Evolutionary conservation across 2,329 filamentous ascomycete genomes (phyloP), one percentile per base, ranked within the genome.

Genomic region (Trichoderma hamatum): DNA sequence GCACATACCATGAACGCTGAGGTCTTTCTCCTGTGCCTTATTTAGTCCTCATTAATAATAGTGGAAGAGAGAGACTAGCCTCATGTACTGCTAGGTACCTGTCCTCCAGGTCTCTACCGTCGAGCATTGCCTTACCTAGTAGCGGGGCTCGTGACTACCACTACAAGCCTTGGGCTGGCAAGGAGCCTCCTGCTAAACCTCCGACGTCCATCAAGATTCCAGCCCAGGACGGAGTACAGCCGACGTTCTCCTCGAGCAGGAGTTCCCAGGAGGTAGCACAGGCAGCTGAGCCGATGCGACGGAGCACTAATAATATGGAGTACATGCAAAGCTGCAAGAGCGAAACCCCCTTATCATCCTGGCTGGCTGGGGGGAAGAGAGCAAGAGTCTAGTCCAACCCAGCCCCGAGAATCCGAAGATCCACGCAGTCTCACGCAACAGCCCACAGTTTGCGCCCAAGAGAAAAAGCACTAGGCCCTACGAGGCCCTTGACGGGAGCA

Each of bases 381-480:
- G 13, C 39, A 62, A 9, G 26, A 30, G 52, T 55, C 52, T 24
- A 24, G 46, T 43, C 39, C 39, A 43, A 26, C 30, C 46, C 60
- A 63, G 60, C 60, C 34, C 63, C 61, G 61, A 64, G 63, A 66
- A 56, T 56, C 51, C 63, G 36, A 58, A 66, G 63, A 49, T 66
- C 63, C 51, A 58, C 52, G 52, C 30, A 30, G 55, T 30, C 63
- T 66, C 63, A 66, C 63, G 63, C 63, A 66, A 66, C 49, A 66
- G 36, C 63, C 63, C 63, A 66, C 63, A 66, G 63, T 66, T 66
- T 56, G 21, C 63, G 52, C 63, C 52, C 63, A 66, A 49, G 63
- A 9, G 24, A 49, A n/a, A 30, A n/a, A 43, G 7, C 62, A 34
- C 63, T 66, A 66, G 51, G 52, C 63, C 63, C 52, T 66, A 49